Percentiles rank a stretch among this genome's conserved stretches.
phyloP scores from a whole-genome alignment of 345 rosid species.

The Limnanthes douglasii region DNA sequence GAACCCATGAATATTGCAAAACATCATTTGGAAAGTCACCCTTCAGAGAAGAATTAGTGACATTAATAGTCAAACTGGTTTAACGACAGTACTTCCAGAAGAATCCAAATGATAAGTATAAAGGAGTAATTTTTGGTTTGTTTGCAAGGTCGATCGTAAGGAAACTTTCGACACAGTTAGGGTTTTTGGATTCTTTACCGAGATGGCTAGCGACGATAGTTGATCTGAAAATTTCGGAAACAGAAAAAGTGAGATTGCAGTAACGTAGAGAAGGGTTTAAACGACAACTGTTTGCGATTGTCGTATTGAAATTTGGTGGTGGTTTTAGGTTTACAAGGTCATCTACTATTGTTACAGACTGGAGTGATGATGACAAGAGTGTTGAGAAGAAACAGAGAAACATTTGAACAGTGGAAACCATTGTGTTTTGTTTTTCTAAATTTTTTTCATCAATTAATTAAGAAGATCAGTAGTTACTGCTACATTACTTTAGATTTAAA shows the following conservation, averaged over 20 bases:
- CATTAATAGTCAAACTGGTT: slow-evolving; percentile 28
- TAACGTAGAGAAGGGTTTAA: slow-evolving; percentile 36
- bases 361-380: no score
- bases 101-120: slow-evolving; percentile 55
- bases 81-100: slow-evolving; percentile 68
- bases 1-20: slow-evolving; percentile 34
- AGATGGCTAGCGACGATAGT: slow-evolving; percentile 61
- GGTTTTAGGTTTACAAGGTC: slow-evolving; percentile 44
- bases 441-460: no score
- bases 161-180: slow-evolving; percentile 48
- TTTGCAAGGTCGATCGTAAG: slow-evolving; percentile 33
- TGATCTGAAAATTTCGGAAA: slow-evolving; percentile 45
- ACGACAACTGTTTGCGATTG: slow-evolving; percentile 30
- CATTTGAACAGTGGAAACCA: no score
- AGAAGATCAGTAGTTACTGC: no score
- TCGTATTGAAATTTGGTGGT: slow-evolving; percentile 52
- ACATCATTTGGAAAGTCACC: slow-evolving; percentile 29
- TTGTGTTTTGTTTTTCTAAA: no score
- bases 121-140: slow-evolving; percentile 43
- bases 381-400: no score
- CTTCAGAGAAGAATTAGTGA: slow-evolving; percentile 39
- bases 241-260: slow-evolving; percentile 26
- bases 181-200: slow-evolving; percentile 54
- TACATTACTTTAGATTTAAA: no score
- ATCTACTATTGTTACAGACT: slow-evolving; percentile 42